Evolutionary conservation across 2,329 filamentous ascomycete genomes (phyloP).

Genomic region (Pezicula carpinea): DNA sequence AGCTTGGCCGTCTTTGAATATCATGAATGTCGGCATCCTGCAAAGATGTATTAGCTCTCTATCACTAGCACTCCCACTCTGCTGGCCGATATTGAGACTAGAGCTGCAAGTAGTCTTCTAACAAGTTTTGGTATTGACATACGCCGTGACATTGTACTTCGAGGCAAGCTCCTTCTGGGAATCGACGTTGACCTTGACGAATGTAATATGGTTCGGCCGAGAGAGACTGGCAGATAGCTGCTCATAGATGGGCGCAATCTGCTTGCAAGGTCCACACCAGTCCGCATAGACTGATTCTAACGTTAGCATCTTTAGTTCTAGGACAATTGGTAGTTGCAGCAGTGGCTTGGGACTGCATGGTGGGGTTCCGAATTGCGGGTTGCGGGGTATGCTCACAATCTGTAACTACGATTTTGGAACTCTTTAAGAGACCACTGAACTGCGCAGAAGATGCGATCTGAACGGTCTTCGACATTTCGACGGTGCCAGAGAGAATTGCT

Average conservation of each 20-base stretch:
- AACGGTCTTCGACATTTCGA: constrained; percentile 30
- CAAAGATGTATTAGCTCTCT: not conserved
- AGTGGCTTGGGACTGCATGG: constrained; percentile 8
- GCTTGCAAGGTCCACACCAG: constrained; percentile 80
- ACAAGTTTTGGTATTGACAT: constrained; percentile 24
- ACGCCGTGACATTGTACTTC: constrained; percentile 68
- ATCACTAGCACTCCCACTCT: constrained; percentile 3
- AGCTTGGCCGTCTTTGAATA: constrained; percentile 70
- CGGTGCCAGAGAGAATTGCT: not conserved
- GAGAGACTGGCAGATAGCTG: constrained; percentile 68
- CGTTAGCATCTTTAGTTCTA: constrained; percentile 9
- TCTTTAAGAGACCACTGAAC: constrained; percentile 63
- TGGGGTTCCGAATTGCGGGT: too few species aligned
- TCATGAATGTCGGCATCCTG: constrained; percentile 82
- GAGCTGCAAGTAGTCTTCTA: not conserved
- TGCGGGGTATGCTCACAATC: constrained; percentile 65
- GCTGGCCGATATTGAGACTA: not conserved
- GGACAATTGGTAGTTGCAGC: not conserved
- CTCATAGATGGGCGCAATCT: constrained; percentile 80
- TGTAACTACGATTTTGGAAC: constrained; percentile 75
- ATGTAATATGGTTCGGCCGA: constrained; percentile 68
- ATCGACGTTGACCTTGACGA: constrained; percentile 84
- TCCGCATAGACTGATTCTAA: constrained; percentile 70
- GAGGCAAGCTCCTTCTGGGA: constrained; percentile 67
- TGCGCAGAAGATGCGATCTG: constrained; percentile 54